Base-by-base conservation (phyloP, 1,284 basidiomycete genomes). In the Ceratobasidium sp. region DNA sequence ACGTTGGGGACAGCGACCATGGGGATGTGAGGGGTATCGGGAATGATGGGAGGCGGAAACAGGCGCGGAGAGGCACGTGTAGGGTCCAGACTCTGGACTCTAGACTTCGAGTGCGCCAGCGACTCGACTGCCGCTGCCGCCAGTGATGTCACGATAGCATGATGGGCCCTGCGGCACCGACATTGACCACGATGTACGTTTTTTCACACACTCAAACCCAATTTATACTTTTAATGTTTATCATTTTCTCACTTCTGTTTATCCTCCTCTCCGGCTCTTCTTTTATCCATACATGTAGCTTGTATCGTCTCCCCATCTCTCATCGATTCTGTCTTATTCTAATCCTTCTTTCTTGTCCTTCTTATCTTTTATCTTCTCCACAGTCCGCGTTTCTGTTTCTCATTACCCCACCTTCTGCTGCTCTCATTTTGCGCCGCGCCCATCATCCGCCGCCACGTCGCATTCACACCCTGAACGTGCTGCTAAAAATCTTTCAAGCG, bases 351-450 rank as follows among this genome's bases (percentile, higher is more conserved):
- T 17, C 42, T 26, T 49, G 4, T 5, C 35, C 26, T 47, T 49
- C 63, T 28, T 65, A 26, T 65, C 63, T 15, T 65, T 65, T 65
- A 65, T 49, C 63, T 65, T 39, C 63, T 45, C 63, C 63, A 31
- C 63, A 49, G 39, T 45, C 31, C n/a, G 10, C 35, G 37, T 64
- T 15, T 23, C 42, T 37, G 49, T 49, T 23, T 28, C 31, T 49
- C n/a, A 61, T 39, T 37, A 26, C 39, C 63, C 63, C 39, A 49
- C 45, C 63, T 47, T 58, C 56, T 20, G 15, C 20, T 58, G 5
- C 56, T 35, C 17, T 20, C 53, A 56, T 56, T 26, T 26, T 56
- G 28, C 53, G 53, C 56, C 28, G 61, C 23, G 20, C 61, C 61
- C 61, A 45, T 63, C 63, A 65, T 13, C 39, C 42, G 23, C 42